A percentile compares a stretch with the other conserved stretches of the same genome.
phyloP scores from a whole-genome alignment of 2,329 filamentous ascomycete genomes.

The Fonsecaea monophora region DNA sequence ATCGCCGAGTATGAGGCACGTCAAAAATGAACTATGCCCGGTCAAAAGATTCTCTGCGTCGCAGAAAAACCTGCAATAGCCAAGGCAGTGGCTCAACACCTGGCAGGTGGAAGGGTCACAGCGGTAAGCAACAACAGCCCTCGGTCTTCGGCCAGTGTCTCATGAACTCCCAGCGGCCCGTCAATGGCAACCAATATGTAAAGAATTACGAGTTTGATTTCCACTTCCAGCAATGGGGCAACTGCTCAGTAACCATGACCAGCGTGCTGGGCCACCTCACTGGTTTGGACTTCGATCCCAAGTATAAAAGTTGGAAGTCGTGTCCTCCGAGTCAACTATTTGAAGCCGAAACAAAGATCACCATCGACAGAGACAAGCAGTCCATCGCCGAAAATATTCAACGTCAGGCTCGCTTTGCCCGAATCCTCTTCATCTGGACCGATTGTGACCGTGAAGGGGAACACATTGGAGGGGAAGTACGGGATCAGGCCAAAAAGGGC shows the following conservation, averaged over 20 bases:
- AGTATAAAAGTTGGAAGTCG: conserved; percentile 79
- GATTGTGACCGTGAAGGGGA: conserved; percentile 98
- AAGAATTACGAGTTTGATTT: conserved; percentile 96
- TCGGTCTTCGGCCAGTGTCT: conserved; percentile 12
- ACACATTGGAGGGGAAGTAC: conserved; percentile 91
- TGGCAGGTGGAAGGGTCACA: conserved; percentile 76
- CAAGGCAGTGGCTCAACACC: conserved; percentile 88
- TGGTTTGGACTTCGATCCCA: conserved; percentile 73
- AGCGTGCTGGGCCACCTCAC: conserved; percentile 89
- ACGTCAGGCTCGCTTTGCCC: conserved; percentile 73
- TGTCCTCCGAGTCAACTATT: conserved; percentile 83
- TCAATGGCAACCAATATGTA: conserved; percentile 74
- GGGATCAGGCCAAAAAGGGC: conserved; percentile 75
- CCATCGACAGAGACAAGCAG: conserved; percentile 77
- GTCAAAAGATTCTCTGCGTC: conserved; percentile 71
- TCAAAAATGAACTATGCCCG: conserved; percentile 38
- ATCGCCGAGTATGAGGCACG: conserved; percentile 10
- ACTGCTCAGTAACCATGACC: conserved; percentile 89
- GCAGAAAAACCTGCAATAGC: conserved; percentile 94
- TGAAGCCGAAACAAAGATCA: conserved; percentile 74
- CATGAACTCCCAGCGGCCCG: conserved; percentile 64
- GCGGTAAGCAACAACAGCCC: conserved; percentile 63
- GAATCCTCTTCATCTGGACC: conserved; percentile 92
- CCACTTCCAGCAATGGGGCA: conserved; percentile 82
- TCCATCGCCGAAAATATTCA: conserved; percentile 85